These are phyloP conservation scores for Cyclotella sp. DNA, from an alignment of 108 stramenopile genomes.

Conservation along the genomic window DNA sequence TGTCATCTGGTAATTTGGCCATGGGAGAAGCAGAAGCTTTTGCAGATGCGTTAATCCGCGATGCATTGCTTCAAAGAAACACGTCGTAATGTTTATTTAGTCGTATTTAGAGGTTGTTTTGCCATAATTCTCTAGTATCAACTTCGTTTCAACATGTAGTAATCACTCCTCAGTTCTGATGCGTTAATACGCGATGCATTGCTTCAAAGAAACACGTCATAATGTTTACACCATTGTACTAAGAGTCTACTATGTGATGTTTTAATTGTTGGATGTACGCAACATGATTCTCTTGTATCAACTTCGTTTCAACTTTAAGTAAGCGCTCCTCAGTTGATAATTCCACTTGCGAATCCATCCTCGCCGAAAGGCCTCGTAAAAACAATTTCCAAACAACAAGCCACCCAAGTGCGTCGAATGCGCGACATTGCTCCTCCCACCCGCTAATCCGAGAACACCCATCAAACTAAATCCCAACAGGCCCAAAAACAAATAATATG, in stretches of 20 bases:
- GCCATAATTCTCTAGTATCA: background rate
- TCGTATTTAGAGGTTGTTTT: background rate
- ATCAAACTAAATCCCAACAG: conserved; percentile 52
- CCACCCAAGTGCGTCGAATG: conserved; percentile 84
- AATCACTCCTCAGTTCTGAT: conserved; percentile 39
- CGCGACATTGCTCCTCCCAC: conserved; percentile 51
- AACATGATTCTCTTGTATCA: background rate
- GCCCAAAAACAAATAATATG: conserved; percentile 52
- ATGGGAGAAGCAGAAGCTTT: conserved; percentile 73
- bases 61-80: conserved; percentile 47
- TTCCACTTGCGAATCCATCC: conserved; percentile 35
- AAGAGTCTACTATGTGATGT: background rate
- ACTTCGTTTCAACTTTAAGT: background rate
- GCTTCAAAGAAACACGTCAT: conserved; percentile 25
- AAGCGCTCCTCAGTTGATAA: conserved; percentile 20
- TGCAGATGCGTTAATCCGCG: conserved; percentile 80
- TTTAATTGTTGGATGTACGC: no score
- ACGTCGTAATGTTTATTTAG: background rate
- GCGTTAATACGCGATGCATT: conserved; percentile 73
- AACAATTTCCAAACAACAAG: conserved; percentile 68
- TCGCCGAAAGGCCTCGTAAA: conserved; percentile 63
- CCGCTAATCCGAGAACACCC: conserved; percentile 47
- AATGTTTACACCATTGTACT: background rate
- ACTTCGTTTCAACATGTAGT: background rate
- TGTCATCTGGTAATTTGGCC: conserved; percentile 84